Evolutionary conservation across 2,329 filamentous ascomycete species (phyloP), one percentile per base, ranked within the genome.

Genomic region (Ophiostoma fasciatum): DNA sequence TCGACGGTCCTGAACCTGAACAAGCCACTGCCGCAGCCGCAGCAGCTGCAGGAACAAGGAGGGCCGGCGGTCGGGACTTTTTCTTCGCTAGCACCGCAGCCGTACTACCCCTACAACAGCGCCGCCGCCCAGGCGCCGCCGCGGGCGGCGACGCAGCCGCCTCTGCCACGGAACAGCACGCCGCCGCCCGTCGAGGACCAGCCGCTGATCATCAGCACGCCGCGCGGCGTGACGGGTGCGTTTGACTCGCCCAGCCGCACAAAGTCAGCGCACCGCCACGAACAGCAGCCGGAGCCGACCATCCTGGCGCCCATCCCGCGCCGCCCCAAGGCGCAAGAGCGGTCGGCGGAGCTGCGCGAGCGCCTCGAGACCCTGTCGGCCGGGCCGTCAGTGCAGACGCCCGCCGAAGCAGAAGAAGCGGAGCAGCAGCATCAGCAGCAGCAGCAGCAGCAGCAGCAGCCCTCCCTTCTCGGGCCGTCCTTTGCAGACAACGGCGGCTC

Each of bases 171-270:
- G 37, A 14, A 21, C 31, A 13, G 33, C 28, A 26, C 30, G 37
- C 11, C 41, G 28, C 10, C 50, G 13, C 48, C 48, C 5, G 41
- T 43, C 4, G 55, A 65, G 19, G 68, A 73, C 26, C 63, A 65
- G 36, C 69, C 71, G 4, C 57, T 74, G 19, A 74, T 74, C 36
- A 73, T 75, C 49, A 74, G 70, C 50, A 74, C 71, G 4, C 70
- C 70, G 1, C 61, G 55, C 9, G 71, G 71, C 13, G 60, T 74
- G 8, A 55, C 60, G 0, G 70, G 70, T 3, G 66, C 63, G 1
- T 70, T 63, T 42, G 69, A 74, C 38, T 46, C 54, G 2, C 62
- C 64, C 2, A 48, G 47, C 6, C 53, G 54, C 10, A 52, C 49
- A 21, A 48, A 48, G 14, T 53, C 54, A 3, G 26, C 26, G 14